Evolutionary conservation across 208 protist genomes (phyloP).

Genomic region (Acanthamoeba culbertsoni): DNA sequence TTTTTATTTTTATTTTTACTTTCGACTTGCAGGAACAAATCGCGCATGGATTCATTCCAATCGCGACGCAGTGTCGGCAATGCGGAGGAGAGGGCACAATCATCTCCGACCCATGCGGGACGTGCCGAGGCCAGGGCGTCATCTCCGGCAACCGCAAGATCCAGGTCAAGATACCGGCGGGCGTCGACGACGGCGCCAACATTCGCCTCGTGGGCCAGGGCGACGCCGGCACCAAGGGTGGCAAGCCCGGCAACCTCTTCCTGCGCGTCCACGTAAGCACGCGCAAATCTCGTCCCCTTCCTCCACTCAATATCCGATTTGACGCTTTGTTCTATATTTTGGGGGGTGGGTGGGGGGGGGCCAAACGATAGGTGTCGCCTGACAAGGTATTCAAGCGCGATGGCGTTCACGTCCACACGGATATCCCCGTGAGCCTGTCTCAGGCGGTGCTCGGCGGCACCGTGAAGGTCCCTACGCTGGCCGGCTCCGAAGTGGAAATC

Average conservation of each 20-base stretch:
- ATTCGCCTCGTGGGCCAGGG: conserved; percentile 66
- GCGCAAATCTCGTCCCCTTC: not conserved
- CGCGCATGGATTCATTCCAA: conserved; percentile 61
- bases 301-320: not conserved
- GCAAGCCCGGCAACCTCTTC: conserved; percentile 41
- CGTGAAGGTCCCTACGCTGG: conserved; percentile 62
- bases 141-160: conserved; percentile 57
- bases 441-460: conserved; percentile 69
- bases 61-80: conserved; percentile 49
- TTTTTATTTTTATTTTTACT: not conserved
- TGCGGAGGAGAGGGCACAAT: conserved; percentile 66
- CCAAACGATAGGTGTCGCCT: not conserved
- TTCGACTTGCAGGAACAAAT: conserved; percentile 44
- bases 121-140: conserved; percentile 64
- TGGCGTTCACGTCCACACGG: conserved; percentile 68
- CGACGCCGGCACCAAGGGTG: not conserved
- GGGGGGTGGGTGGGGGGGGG: too few species aligned
- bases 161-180: conserved; percentile 64
- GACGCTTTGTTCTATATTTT: too few species aligned
- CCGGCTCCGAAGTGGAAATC: conserved; percentile 63
- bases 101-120: conserved; percentile 65
- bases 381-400: conserved; percentile 66
- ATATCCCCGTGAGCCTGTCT: conserved; percentile 62
- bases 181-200: conserved; percentile 65
- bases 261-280: conserved; percentile 24